Evolutionary conservation across 345 rosid genomes (phyloP).

Genomic region (Rhodomyrtus tomentosa): DNA sequence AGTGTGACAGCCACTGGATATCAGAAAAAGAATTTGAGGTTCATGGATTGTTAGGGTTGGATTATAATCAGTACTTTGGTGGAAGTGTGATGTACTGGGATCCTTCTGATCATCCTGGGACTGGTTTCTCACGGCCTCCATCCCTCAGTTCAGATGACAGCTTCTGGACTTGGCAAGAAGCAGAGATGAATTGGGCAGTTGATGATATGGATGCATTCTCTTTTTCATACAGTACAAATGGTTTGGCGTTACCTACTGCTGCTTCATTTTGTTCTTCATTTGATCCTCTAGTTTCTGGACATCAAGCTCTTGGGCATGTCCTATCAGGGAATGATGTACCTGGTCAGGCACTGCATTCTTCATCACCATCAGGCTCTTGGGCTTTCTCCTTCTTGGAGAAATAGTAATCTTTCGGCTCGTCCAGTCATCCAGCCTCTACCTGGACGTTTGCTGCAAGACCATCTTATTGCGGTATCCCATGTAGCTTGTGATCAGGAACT

Average conservation of each 20-base stretch:
- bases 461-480: slow-evolving; percentile 77
- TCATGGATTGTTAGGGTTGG: slow-evolving; percentile 70
- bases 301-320: slow-evolving; percentile 81
- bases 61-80: slow-evolving; percentile 89
- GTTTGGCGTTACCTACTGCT: slow-evolving; percentile 90
- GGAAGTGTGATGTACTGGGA: slow-evolving; percentile 99
- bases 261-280: slow-evolving; percentile 85
- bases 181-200: slow-evolving; percentile 88
- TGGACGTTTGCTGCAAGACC: slow-evolving; percentile 79
- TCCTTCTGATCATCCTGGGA: slow-evolving; percentile 75
- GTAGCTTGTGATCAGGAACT: slow-evolving; percentile 91
- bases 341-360: slow-evolving; percentile 49
- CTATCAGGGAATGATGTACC: slow-evolving; percentile 79
- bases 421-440: slow-evolving; percentile 83
- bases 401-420: slow-evolving; percentile 61
- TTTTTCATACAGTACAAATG: slow-evolving; percentile 83
- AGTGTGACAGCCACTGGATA: slow-evolving; percentile 76
- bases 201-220: slow-evolving; percentile 98
- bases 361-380: no score
- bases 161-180: slow-evolving; percentile 95
- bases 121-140: slow-evolving; percentile 90
- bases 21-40: slow-evolving; percentile 90
- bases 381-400: slow-evolving; percentile 93
- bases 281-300: slow-evolving; percentile 66
- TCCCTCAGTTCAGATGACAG: slow-evolving; percentile 99